Evolutionary conservation across 2,329 filamentous ascomycete species (phyloP).

Genomic region (Aspergillus ruber): DNA sequence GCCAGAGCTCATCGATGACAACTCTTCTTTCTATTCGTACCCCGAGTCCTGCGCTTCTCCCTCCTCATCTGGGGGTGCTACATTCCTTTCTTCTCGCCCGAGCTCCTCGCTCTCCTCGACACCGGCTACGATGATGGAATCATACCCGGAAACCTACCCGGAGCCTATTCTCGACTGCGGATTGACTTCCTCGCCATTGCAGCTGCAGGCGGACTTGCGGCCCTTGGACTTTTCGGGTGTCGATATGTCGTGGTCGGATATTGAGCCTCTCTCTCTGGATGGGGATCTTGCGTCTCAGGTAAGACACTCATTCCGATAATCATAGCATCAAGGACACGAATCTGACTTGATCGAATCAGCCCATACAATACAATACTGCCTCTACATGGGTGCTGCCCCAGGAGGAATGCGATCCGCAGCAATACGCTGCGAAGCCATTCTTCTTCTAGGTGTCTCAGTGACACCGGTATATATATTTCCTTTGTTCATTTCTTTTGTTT

Average conservation of each 20-base stretch:
- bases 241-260: background rate
- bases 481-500: no score
- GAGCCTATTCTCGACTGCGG: constrained; percentile 27
- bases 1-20: constrained; percentile 33
- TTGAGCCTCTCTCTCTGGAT: no score
- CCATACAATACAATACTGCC: no score
- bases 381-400: no score
- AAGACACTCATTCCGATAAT: no score
- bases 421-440: no score
- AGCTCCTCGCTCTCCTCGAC: constrained; percentile 28
- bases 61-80: constrained; percentile 28
- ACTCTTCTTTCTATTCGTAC: constrained; percentile 36
- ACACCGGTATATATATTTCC: no score
- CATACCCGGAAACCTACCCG: constrained; percentile 15
- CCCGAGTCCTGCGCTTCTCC: constrained; percentile 42
- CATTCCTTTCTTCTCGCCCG: constrained; percentile 25
- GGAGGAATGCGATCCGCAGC: no score
- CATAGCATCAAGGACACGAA: no score
- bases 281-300: no score
- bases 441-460: no score
- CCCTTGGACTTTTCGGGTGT: constrained; percentile 26
- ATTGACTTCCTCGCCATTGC: constrained; percentile 28
- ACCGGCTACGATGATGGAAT: constrained; percentile 29
- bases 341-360: no score
- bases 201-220: constrained; percentile 23